Evolutionary conservation across 257 asterid genomes (phyloP).

Genomic region (Cruciata laevipes): DNA sequence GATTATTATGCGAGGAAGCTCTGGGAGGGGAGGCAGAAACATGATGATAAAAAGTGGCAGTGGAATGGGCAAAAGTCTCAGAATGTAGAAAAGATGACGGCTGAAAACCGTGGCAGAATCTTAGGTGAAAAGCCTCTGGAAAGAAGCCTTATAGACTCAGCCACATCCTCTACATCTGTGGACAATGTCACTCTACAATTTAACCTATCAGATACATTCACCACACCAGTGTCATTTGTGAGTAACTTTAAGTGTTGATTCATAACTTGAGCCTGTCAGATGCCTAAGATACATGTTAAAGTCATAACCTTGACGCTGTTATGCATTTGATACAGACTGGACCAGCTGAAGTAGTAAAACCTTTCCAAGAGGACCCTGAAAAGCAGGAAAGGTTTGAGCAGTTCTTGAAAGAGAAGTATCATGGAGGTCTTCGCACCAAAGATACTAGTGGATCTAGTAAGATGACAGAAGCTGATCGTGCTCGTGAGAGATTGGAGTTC

Average conservation of each 20-base stretch:
- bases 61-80: constrained; percentile 38
- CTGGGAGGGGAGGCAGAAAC: constrained; percentile 89
- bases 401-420: constrained; percentile 91
- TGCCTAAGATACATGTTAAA: background rate
- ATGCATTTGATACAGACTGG: constrained; percentile 41
- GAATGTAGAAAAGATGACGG: constrained; percentile 62
- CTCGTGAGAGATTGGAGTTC: constrained; percentile 93
- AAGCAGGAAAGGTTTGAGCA: constrained; percentile 91
- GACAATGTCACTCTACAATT: constrained; percentile 55
- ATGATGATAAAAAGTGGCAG: constrained; percentile 36
- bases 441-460: constrained; percentile 78
- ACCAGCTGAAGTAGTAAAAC: constrained; percentile 44
- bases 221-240: constrained; percentile 61
- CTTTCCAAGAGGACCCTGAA: constrained; percentile 64
- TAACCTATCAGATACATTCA: constrained; percentile 81
- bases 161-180: constrained; percentile 41
- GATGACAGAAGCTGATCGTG: constrained; percentile 96
- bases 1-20: constrained; percentile 75
- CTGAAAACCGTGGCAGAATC: constrained; percentile 79
- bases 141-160: constrained; percentile 48
- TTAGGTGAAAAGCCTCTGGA: constrained; percentile 87
- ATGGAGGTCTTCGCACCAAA: constrained; percentile 84
- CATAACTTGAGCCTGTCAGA: constrained; percentile 1
- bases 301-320: constrained; percentile 4
- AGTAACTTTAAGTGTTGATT: constrained; percentile 31